Evolutionary conservation across 176 grass and related monocot genomes (phyloP).

Genomic region (Triticum dicoccoides): DNA sequence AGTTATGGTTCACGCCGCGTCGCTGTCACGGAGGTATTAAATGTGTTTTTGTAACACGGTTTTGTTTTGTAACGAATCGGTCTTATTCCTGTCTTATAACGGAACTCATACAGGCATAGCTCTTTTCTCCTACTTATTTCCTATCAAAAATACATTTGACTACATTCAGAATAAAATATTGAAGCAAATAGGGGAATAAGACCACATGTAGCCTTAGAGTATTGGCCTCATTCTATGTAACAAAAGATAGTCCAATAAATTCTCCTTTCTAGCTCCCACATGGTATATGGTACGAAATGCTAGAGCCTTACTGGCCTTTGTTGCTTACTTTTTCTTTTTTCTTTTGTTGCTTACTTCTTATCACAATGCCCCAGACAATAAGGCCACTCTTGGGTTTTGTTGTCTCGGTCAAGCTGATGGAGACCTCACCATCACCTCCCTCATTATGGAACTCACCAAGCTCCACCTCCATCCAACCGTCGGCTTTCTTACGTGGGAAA

Average conservation of each 20-base stretch:
- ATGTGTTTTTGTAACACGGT: too few species aligned
- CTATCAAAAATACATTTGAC: too few species aligned
- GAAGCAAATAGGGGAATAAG: too few species aligned
- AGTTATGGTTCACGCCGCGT: too few species aligned
- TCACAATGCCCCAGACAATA: constrained; percentile 58
- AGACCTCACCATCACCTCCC: constrained; percentile 45
- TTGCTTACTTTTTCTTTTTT: too few species aligned
- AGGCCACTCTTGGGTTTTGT: constrained; percentile 39
- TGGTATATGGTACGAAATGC: background rate
- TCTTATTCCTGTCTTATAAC: too few species aligned
- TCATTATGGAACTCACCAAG: constrained; percentile 54
- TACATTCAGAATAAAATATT: too few species aligned
- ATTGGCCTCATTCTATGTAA: background rate
- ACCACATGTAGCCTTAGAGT: too few species aligned
- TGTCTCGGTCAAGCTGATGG: constrained; percentile 35
- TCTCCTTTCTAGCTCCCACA: background rate
- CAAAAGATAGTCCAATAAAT: background rate
- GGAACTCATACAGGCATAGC: too few species aligned
- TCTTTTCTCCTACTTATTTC: too few species aligned
- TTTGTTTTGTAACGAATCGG: too few species aligned
- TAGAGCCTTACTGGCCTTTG: background rate
- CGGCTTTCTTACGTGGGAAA: background rate
- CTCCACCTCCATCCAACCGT: constrained; percentile 26
- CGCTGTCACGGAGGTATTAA: too few species aligned
- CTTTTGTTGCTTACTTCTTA: constrained; percentile 18